A percentile compares a stretch with the other conserved stretches of the same genome.
phyloP scores from a whole-genome alignment of 2,329 filamentous ascomycete species.

The Pseudogymnoascus sp. region DNA sequence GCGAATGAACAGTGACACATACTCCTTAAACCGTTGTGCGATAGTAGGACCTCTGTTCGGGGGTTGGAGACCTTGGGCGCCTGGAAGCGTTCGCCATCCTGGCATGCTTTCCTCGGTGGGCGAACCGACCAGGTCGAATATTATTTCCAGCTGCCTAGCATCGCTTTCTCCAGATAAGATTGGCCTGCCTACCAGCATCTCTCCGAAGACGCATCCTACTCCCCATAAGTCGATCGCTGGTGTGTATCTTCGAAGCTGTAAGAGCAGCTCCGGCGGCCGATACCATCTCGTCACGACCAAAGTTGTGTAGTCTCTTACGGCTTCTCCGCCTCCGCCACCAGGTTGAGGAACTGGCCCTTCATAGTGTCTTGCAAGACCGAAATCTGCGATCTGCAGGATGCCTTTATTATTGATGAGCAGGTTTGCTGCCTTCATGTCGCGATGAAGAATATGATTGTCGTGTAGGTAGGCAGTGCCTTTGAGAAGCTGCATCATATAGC shows the following conservation, averaged over 20 bases:
- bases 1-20: neutral
- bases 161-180: slow-evolving; percentile 89
- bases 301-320: slow-evolving; percentile 87
- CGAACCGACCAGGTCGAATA: slow-evolving; percentile 86
- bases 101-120: slow-evolving; percentile 91
- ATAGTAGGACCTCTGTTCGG: slow-evolving; percentile 58
- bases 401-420: slow-evolving; percentile 91
- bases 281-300: slow-evolving; percentile 97
- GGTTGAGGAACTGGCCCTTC: slow-evolving; percentile 73
- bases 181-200: slow-evolving; percentile 92
- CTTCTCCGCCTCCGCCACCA: slow-evolving; percentile 75
- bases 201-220: slow-evolving; percentile 96
- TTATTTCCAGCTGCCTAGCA: slow-evolving; percentile 80
- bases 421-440: slow-evolving; percentile 99
- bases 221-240: slow-evolving; percentile 98
- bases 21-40: slow-evolving; percentile 56
- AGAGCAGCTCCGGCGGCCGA: slow-evolving; percentile 81
- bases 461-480: slow-evolving; percentile 87
- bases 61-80: slow-evolving; percentile 67
- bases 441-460: slow-evolving; percentile 80
- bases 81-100: slow-evolving; percentile 75
- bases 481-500: slow-evolving; percentile 89
- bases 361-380: slow-evolving; percentile 88
- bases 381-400: slow-evolving; percentile 93
- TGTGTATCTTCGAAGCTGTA: slow-evolving; percentile 87